A percentile compares a stretch with the other conserved stretches of the same genome.
phyloP scores from a whole-genome alignment of 331 rosid species.

The Quercus tomentella region DNA sequence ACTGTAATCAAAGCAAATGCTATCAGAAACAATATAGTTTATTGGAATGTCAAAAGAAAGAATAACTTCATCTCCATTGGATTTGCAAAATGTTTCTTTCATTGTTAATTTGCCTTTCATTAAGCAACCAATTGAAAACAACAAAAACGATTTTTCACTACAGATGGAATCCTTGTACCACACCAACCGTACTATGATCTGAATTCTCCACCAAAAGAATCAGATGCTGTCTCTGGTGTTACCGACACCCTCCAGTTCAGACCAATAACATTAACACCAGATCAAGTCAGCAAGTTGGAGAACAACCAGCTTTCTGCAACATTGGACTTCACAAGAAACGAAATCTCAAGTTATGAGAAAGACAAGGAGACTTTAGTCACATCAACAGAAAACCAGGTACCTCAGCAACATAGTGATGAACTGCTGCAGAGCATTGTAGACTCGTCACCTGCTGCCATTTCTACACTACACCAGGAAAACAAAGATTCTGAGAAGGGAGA shows the following conservation, averaged over 20 bases:
- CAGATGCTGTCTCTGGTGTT: conserved; percentile 26
- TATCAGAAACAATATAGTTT: conserved; percentile 12
- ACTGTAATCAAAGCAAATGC: conserved; percentile 1
- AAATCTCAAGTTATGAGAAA: conserved; percentile 43
- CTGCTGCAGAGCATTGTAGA: conserved; percentile 60
- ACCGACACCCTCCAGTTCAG: conserved; percentile 33
- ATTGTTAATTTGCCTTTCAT: neutral
- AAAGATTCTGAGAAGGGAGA: conserved; percentile 29
- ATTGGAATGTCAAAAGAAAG: conserved; percentile 8
- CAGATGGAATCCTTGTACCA: conserved; percentile 52
- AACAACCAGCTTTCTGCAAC: conserved; percentile 18
- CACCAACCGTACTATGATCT: conserved; percentile 35
- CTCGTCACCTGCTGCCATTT: conserved; percentile 52
- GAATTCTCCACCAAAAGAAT: conserved; percentile 41
- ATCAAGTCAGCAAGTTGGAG: conserved; percentile 26
- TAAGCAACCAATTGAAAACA: conserved; percentile 7
- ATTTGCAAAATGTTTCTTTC: conserved; percentile 7
- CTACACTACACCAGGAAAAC: conserved; percentile 28
- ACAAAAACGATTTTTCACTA: conserved; percentile 23
- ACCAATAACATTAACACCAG: conserved; percentile 30
- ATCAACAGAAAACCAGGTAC: conserved; percentile 31
- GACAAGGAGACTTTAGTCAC: conserved; percentile 31
- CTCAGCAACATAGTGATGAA: conserved; percentile 38
- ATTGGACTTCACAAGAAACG: conserved; percentile 31
- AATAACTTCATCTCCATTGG: conserved; percentile 4